phyloP scores from a whole-genome alignment of 2,329 filamentous ascomycete species.

The Alternaria panax region DNA sequence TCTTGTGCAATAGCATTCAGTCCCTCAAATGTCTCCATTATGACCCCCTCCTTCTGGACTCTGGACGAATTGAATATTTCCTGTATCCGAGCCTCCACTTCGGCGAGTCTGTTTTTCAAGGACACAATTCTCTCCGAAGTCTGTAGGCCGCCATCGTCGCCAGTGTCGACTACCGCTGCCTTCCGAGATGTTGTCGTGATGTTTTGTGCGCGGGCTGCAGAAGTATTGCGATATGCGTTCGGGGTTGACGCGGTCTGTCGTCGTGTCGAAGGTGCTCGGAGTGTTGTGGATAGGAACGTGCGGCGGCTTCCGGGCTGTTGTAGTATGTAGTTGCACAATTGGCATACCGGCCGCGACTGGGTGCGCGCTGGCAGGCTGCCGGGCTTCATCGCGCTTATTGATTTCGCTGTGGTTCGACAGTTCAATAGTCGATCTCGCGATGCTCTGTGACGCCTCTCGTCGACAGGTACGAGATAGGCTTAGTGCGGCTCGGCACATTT shows the following conservation, averaged over 20 bases:
- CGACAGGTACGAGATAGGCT: background rate
- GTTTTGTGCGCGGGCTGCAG: constrained; percentile 15
- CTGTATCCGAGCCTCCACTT: constrained; percentile 38
- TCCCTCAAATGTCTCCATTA: constrained; percentile 31
- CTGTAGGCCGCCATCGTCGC: constrained; percentile 17
- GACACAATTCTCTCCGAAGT: constrained; percentile 30
- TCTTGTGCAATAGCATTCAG: constrained; percentile 34
- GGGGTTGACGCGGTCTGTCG: constrained; percentile 25
- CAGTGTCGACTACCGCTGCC: constrained; percentile 24
- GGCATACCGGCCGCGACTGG: constrained; percentile 42
- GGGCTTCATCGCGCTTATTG: constrained; percentile 37
- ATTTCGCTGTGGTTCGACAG: background rate
- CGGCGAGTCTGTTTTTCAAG: constrained; percentile 31
- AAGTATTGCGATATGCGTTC: background rate
- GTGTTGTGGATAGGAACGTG: constrained; percentile 33
- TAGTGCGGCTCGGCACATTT: background rate
- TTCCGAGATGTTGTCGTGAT: constrained; percentile 30
- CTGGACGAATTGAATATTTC: constrained; percentile 36
- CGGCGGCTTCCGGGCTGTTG: constrained; percentile 41
- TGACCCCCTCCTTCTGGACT: constrained; percentile 35
- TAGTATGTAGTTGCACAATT: constrained; percentile 44
- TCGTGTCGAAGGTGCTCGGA: constrained; percentile 36
- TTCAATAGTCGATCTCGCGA: background rate
- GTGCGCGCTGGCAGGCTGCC: constrained; percentile 35
- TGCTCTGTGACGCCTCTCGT: background rate